Base-by-base conservation (phyloP, 805 yeast species). In the Spathaspora hagerdaliae region DNA sequence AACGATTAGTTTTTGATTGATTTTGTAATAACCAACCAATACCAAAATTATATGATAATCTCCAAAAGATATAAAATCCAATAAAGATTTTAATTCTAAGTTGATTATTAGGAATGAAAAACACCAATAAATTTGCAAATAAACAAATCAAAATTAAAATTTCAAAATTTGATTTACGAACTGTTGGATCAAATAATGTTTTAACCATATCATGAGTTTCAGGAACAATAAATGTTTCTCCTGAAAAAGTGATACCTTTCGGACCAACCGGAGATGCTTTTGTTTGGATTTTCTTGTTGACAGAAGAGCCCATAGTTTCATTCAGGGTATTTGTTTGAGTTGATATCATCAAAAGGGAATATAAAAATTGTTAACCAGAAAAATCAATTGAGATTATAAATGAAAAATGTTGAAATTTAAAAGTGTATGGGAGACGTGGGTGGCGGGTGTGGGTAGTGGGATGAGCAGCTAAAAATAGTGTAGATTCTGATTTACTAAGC, bases 201-300 rank as follows among this genome's bases (percentile, higher is more conserved):
- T 88, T 74, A 31, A 87, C 85, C 94, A 87, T 87, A 59, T 87
- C 96, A 56, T 83, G 85, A 29, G 96, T 87, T 53, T 77, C 75
- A 1, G 87, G 86, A 33, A 74, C 77, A 31, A 61, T 54, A 50
- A 76, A 76, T 19, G 75, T 65, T 34, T 60, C 69, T 5, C 78
- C 79, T 11, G 57, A 52, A 50, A 71, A 68, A 31, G 79, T 73
- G 47, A 74, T 71, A 1, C 80, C 81, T 44, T 62, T 60, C 24
- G 67, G 63, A 1, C 65, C 66, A 11, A 54, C 19, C 19, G 13
- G 9, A 11, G 12, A 9, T 5, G 9, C 14, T 9, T 35, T 35
- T n/a, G 37, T 12, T 7, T 14, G n/a, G 14, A 6, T 14, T 13
- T n/a, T 26, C 14, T 35, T 35, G 7, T 27, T 27, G 31, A n/a